A percentile compares a stretch with the other conserved stretches of the same genome.
phyloP scores from a whole-genome alignment of 306 rosid species.

The Trifolium pratense region DNA sequence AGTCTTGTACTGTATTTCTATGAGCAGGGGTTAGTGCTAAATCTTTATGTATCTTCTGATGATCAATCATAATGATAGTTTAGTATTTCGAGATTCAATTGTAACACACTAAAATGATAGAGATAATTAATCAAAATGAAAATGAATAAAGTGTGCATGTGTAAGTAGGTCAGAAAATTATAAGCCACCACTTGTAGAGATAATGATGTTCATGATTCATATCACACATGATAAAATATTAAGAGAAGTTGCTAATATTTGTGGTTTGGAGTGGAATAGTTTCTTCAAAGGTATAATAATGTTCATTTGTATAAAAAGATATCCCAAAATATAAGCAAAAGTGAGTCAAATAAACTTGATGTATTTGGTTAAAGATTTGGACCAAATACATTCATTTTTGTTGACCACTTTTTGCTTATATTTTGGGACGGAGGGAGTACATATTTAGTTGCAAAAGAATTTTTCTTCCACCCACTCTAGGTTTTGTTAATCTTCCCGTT shows the following conservation, averaged over 20 bases:
- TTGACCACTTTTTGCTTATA: too few species aligned
- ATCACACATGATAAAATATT: background rate
- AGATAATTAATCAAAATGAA: background rate
- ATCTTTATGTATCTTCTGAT: background rate
- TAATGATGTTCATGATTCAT: conserved; percentile 1
- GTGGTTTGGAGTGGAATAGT: conserved; percentile 6
- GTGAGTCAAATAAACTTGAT: too few species aligned
- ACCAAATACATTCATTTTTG: too few species aligned
- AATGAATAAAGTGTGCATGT: background rate
- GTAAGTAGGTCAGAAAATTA: background rate
- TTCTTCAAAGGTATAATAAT: background rate
- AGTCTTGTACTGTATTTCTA: background rate
- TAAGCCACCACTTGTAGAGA: background rate
- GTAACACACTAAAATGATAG: background rate
- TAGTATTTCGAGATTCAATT: background rate
- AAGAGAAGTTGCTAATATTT: background rate
- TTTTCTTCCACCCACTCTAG: conserved; percentile 6
- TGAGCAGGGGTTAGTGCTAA: background rate
- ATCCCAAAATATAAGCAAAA: too few species aligned
- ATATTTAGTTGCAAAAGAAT: background rate
- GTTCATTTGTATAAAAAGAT: background rate
- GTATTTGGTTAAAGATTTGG: too few species aligned
- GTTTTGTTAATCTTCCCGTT: background rate
- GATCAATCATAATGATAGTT: background rate
- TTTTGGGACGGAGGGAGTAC: too few species aligned